Evolutionary conservation across 768 basidiomycete species (phyloP), one percentile per base, ranked within the genome.

Genomic region (Hypholoma fasciculare): DNA sequence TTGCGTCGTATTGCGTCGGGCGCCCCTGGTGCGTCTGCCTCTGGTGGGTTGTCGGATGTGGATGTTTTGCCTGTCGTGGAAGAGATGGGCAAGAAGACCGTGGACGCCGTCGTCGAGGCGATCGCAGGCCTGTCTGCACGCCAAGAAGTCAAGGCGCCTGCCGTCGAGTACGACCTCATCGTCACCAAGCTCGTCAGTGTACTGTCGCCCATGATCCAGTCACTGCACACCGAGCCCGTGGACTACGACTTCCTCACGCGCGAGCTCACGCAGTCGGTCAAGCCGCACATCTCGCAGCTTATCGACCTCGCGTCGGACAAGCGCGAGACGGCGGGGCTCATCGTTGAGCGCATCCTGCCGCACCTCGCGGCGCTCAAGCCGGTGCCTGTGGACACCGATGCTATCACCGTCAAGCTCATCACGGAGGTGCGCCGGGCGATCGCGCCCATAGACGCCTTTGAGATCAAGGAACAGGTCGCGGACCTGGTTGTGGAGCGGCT

Each of bases 231-330:
- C 26, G 90, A 90, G 53, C 76, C 85, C 12, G 78, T 94, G 49
- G 91, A 94, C 67, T 91, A 94, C 65, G 89, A 92, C 37, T 78
- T 81, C 62, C 75, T 94, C 57, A 94, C 92, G 2, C 78, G 76
- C 46, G 84, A 85, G 64, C 83, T 94, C 14, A 81, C 88, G 20
- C 89, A 94, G 70, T 89, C 92, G 0, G 92, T 94, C 66, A 93
- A 94, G 65, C 92, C 92, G 7, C 89, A 93, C 62, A 92, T 94
- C 23, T 84, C 90, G 1, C 91, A 94, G 63, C 85, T 94, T 58
- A 94, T 94, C 60, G 92, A 94, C 67, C 81, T 94, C 49, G 88
- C 92, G 26, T 92, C 90, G 0, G 92, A 94, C 69, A 94, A 94
- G 69, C 82, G 90, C 37, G 92, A 94, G 72, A 94, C 92, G 3